phyloP scores from a whole-genome alignment of 31 red algal species.

The Endocladia muricata region DNA sequence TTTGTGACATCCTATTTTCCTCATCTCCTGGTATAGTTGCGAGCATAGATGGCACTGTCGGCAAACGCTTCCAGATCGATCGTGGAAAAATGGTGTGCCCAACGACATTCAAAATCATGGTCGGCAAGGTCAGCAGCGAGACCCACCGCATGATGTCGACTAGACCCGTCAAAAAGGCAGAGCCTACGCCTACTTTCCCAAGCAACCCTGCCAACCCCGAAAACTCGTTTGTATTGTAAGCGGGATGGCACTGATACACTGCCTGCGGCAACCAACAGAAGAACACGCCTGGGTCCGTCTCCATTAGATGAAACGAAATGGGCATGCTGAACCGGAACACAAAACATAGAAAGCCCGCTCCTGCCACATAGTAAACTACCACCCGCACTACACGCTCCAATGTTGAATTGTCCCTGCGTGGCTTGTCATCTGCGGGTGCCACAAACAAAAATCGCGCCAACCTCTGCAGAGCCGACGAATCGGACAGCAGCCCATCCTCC shows the following conservation, averaged over 20 bases:
- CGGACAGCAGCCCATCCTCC: constrained; percentile 9
- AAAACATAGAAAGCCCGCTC: constrained; percentile 18
- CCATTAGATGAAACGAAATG: not conserved
- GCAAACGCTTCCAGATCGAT: constrained; percentile 25
- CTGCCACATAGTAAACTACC: constrained; percentile 18
- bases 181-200: constrained; percentile 10
- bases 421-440: not conserved
- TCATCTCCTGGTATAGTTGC: too few species aligned
- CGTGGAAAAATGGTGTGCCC: constrained; percentile 48
- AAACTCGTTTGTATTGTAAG: not conserved
- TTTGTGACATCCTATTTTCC: too few species aligned
- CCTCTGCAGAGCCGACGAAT: not conserved
- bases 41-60: constrained; percentile 31
- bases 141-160: constrained; percentile 21
- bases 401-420: not conserved
- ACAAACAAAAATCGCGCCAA: not conserved
- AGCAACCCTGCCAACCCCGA: not conserved
- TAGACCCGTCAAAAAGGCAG: constrained; percentile 10
- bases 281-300: not conserved
- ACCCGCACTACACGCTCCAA: constrained; percentile 5
- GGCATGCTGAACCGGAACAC: constrained; percentile 39
- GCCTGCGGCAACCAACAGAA: constrained; percentile 37
- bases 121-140: constrained; percentile 44
- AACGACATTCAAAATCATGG: constrained; percentile 49
- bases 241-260: constrained; percentile 9